Base-by-base conservation (phyloP, 495 filamentous ascomycete genomes). In the Filosporella fistucella region DNA sequence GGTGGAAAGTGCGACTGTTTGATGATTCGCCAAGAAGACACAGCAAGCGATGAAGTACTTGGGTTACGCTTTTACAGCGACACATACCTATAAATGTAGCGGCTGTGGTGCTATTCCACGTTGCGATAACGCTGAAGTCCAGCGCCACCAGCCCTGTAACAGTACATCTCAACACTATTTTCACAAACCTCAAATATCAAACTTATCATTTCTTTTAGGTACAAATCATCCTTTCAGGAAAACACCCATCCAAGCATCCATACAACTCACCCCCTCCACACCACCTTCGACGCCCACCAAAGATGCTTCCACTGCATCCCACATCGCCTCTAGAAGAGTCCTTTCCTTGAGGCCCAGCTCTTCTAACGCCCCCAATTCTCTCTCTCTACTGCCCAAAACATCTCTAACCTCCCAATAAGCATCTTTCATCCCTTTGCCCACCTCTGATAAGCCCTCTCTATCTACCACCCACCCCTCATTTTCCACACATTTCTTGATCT, bases 201-300 rank as follows among this genome's bases (percentile, higher is more conserved):
- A n/a, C n/a, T n/a, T n/a, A n/a, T n/a, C n/a, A n/a, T n/a, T n/a
- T n/a, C n/a, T n/a, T n/a, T n/a, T n/a, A n/a, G n/a, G n/a, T n/a
- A n/a, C n/a, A n/a, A n/a, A n/a, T n/a, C n/a, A n/a, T n/a, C n/a
- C n/a, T n/a, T n/a, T n/a, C n/a, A n/a, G n/a, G 13, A 48, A 50
- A 17, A 49, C 46, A 18, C 57, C 70, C 51, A 64, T 63, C 71
- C 72, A 76, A 43, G 70, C 63, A 67, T 74, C 70, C 71, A 74
- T 74, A 20, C 63, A 60, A 56, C 59, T 63, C 26, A 68, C 65
- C 23, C 56, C 57, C 48, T 65, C 58, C 50, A 56, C 52, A 10
- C 63, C 65, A 1, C 60, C 64, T 34, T 54, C 36, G 14, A 62
- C 20, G 20, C 42, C 49, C 28, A 62, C 55, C 42, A 68, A 60